Base-by-base conservation (phyloP, 2,329 filamentous ascomycete species). In the Akanthomyces dipterigenus region DNA sequence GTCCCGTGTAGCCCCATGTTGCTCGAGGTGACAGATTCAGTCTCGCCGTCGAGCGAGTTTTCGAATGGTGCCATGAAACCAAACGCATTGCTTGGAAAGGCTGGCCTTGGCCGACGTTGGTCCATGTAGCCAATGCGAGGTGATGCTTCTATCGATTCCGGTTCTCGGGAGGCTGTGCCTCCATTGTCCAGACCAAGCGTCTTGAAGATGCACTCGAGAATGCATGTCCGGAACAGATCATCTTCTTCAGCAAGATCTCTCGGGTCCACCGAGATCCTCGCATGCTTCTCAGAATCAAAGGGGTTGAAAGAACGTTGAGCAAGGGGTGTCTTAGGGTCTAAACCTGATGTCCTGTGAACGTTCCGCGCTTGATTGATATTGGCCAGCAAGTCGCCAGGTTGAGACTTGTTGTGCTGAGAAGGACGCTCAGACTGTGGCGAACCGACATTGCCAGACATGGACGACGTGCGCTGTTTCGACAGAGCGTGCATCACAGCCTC, bases 131-230 rank as follows among this genome's bases (percentile, higher is more conserved):
- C 82, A 6, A 98, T 79, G 36, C 88, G 84, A 2, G 95, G 95
- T 1, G 95, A 98, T 9, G 86, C 89, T 66, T 97, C 93, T 0
- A 87, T 87, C 0, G 95, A 97, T 55, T 87, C 86, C 0, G 82
- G 78, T 66, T 89, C 89, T 53, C 84, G 82, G 0, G 88, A 79
- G 0, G 82, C 80, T 62, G 87, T 84, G 40, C 86, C 86, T 3
- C 81, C 83, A 36, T 87, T 85, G 22, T 87, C 89, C 61, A 99
- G 77, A 0, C 95, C 95, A 63, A 99, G 89, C 0, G 92, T 89
- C 70, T 93, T 97, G 75, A 96, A 93, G 77, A 99, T 96, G 71
- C 95, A 98, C 67, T 96, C 91, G 24, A 98, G 77, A 18, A 99
- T 91, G 0, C 92, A 96, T 62, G 91, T 88, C 45, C 96, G 83